Evolutionary conservation across 371 early-diverging fungal species (phyloP).

Genomic region (Apophysomyces elegans): DNA sequence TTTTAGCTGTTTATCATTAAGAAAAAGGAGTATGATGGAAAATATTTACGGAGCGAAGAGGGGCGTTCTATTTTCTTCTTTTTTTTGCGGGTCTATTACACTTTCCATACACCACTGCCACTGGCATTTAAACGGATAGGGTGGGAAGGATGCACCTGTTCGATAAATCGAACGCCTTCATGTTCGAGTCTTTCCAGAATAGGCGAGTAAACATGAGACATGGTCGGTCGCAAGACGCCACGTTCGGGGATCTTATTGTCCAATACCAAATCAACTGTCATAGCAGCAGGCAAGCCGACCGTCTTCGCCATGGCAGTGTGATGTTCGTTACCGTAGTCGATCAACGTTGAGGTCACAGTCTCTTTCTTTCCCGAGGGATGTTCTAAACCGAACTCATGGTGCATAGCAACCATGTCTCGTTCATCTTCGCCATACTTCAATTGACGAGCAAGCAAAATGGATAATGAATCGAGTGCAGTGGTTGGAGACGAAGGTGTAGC

Average conservation of each 20-base stretch:
- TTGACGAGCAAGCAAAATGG: conserved; percentile 68
- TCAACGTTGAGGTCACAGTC: conserved; percentile 73
- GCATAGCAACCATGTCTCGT: conserved; percentile 87
- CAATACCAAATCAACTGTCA: conserved; percentile 83
- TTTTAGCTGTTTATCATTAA: background rate
- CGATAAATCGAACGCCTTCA: conserved; percentile 77
- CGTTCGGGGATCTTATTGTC: conserved; percentile 63
- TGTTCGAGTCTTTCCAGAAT: conserved; percentile 70
- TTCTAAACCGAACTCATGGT: conserved; percentile 84
- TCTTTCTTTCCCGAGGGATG: conserved; percentile 59
- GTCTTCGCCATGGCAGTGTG: conserved; percentile 93
- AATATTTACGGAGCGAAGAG: background rate
- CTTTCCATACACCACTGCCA: conserved; percentile 38
- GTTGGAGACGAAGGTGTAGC: conserved; percentile 5
- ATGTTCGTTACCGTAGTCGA: conserved; percentile 75
- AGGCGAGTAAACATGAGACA: conserved; percentile 76
- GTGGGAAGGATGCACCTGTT: conserved; percentile 44
- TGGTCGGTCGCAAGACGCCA: conserved; percentile 82
- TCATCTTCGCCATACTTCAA: conserved; percentile 76
- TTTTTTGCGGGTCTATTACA: background rate
- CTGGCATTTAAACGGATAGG: conserved; percentile 24
- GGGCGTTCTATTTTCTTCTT: background rate
- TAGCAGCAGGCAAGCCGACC: conserved; percentile 88
- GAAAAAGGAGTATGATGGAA: background rate
- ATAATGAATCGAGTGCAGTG: conserved; percentile 75